Evolutionary conservation across 2,329 filamentous ascomycete species (phyloP), one percentile per base, ranked within the genome.

Genomic region (Cercospora sp.): DNA sequence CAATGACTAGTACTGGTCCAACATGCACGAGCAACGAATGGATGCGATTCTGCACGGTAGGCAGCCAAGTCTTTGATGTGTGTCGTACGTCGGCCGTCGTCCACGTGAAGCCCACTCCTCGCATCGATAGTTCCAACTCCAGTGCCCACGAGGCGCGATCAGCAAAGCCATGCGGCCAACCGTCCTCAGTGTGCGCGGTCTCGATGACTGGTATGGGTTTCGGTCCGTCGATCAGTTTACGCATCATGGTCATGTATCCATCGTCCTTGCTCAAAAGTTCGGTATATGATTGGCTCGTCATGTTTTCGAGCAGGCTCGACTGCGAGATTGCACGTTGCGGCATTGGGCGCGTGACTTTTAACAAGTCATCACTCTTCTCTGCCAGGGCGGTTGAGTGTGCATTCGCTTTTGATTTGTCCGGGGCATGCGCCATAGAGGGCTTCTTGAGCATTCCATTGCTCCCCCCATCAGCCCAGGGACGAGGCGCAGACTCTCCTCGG

Each of bases 31-130:
- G 53, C 28, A 82, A 80, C 60, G 78, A 80, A 67, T 83, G 81
- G 9, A 80, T 49, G 5, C 81, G 76, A 62, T 81, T 80, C 18
- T 70, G 65, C 8, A 80, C 75, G 2, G 79, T 81, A 0, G 81
- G 81, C 5, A 81, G 71, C 81, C 81, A 82, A 0, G 81, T 82
- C 70, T 80, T 79, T 34, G 78, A 78, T 5, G 81, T 81, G 69
- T 83, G 81, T 9, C 81, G 77, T 2, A 82, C 80, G 64, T 83
- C 81, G 5, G 81, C 81, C 1, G 80, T 82, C 21, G 79, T 81
- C 81, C 81, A 82, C 0, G 81, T 81, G 71, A 83, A 82, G 49
- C 81, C 81, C 6, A 81, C 79, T 18, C 81, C 81, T 13, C 81
- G 77, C 81, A 83, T 83, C 43, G 76, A 78, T 3, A 82, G 73